phyloP scores from a whole-genome alignment of 441 rosid species.

The Theobroma grandiflorum region DNA sequence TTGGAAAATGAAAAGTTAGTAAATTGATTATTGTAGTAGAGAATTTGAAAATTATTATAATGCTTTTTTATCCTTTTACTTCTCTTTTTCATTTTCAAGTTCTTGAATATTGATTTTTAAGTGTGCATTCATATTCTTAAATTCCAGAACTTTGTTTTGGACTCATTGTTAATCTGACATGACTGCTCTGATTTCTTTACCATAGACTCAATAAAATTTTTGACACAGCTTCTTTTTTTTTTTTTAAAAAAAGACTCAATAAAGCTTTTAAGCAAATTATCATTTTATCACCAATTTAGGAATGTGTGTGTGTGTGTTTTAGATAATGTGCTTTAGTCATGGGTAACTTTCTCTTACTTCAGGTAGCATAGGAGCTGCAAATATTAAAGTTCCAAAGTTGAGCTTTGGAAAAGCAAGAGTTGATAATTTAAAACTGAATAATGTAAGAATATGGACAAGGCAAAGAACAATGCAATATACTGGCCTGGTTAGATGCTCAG shows the following conservation, averaged over 20 bases:
- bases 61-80: background rate
- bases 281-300: background rate
- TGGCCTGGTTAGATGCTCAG: slow-evolving; percentile 46
- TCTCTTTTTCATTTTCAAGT: background rate
- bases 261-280: background rate
- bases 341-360: slow-evolving; percentile 29
- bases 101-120: background rate
- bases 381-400: slow-evolving; percentile 46
- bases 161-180: background rate
- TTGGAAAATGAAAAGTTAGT: background rate
- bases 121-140: background rate
- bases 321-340: background rate
- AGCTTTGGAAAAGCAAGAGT: slow-evolving; percentile 44
- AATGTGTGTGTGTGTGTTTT: background rate
- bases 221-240: no score
- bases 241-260: no score
- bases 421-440: slow-evolving; percentile 39
- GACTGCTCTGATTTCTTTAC: background rate
- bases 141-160: background rate
- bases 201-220: background rate
- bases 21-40: background rate
- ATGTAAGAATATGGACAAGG: slow-evolving; percentile 39
- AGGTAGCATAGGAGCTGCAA: slow-evolving; percentile 74
- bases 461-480: slow-evolving; percentile 46
- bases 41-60: background rate